Conservation (phyloP, 176 grass and related monocot genomes). For the Echinochloa phyllopogon region DNA sequence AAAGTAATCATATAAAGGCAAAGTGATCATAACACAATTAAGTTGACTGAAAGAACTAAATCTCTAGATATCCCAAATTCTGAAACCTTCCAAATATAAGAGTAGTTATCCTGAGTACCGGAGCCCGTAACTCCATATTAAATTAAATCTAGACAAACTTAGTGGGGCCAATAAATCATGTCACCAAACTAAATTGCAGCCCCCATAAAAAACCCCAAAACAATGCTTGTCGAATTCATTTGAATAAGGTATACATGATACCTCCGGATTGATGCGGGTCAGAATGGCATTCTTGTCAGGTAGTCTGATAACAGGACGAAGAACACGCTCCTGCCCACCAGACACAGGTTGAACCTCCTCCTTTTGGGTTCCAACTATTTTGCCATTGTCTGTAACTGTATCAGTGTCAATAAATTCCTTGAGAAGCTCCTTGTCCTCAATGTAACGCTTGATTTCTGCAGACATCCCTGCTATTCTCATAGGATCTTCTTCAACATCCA, state of each 20-base stretch:
- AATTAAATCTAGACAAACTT: conserved; percentile 8
- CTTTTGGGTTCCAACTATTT: conserved; percentile 59
- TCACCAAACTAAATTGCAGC: background rate
- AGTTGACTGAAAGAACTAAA: conserved; percentile 12
- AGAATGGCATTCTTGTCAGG: conserved; percentile 85
- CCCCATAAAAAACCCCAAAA: background rate
- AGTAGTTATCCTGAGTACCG: conserved; percentile 5
- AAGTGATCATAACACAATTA: conserved; percentile 18
- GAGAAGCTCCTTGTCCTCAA: conserved; percentile 84
- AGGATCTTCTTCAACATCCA: conserved; percentile 81
- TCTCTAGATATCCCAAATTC: background rate
- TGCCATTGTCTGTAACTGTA: conserved; percentile 67
- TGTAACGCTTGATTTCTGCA: conserved; percentile 88
- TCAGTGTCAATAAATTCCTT: conserved; percentile 88
- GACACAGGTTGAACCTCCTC: conserved; percentile 66
- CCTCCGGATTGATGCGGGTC: conserved; percentile 96
- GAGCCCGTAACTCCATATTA: conserved; percentile 10
- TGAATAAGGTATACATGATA: conserved; percentile 36
- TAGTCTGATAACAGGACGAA: conserved; percentile 81
- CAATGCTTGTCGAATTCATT: background rate
- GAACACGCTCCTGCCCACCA: conserved; percentile 57
- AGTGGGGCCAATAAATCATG: background rate
- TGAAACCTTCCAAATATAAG: conserved; percentile 18
- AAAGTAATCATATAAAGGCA: conserved; percentile 33
- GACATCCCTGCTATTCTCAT: conserved; percentile 82